phyloP scores from a whole-genome alignment of 352 stramenopile genomes.

The Albugo candida region DNA sequence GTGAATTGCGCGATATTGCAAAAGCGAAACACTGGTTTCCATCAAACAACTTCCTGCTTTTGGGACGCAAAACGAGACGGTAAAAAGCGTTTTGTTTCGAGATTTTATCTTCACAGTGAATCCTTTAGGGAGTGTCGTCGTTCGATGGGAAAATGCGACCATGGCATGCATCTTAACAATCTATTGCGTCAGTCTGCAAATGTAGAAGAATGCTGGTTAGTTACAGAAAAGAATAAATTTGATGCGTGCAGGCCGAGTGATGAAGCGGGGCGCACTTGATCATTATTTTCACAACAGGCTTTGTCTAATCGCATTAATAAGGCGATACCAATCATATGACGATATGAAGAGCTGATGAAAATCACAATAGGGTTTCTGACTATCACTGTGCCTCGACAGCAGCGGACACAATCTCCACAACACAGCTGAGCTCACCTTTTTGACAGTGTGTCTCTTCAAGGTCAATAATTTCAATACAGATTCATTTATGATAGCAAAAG shows the following conservation, averaged over 20 bases:
- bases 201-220: too few relatives aligned
- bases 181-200: constrained; percentile 49
- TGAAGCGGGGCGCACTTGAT: too few relatives aligned
- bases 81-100: constrained; percentile 26
- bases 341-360: too few relatives aligned
- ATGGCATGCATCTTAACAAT: constrained; percentile 53
- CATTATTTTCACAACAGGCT: too few relatives aligned
- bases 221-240: too few relatives aligned
- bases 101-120: constrained; percentile 29
- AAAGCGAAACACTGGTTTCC: constrained; percentile 72
- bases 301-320: too few relatives aligned
- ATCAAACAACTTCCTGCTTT: constrained; percentile 76
- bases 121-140: constrained; percentile 2
- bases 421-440: neutral
- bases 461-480: neutral
- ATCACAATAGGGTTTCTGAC: too few relatives aligned
- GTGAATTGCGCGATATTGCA: constrained; percentile 78
- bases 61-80: constrained; percentile 73
- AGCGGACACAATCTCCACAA: too few relatives aligned
- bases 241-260: too few relatives aligned
- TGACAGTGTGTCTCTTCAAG: neutral
- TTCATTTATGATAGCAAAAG: too few relatives aligned
- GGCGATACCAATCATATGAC: too few relatives aligned
- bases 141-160: constrained; percentile 46
- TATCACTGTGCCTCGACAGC: too few relatives aligned